Conservation (phyloP, 2,329 filamentous ascomycete species). For the Cadophora luteo-olivacea region DNA sequence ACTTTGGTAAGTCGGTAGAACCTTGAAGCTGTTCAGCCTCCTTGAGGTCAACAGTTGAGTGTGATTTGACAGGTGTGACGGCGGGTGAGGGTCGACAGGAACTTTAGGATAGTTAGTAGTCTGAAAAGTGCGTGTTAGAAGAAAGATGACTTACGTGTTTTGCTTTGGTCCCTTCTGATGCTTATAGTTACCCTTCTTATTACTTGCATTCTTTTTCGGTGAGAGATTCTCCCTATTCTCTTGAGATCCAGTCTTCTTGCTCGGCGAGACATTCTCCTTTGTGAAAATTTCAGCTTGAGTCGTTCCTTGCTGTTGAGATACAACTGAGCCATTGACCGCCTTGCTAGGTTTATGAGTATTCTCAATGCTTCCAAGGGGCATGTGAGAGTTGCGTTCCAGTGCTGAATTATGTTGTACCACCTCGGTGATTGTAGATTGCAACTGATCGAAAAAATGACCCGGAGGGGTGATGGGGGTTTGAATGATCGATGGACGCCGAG, state of each 20-base stretch:
- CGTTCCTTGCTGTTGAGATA: not conserved
- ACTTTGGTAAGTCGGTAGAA: not conserved
- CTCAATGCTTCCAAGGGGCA: conserved; percentile 12
- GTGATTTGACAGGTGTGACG: conserved; percentile 1
- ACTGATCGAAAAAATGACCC: not conserved
- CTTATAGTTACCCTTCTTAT: not conserved
- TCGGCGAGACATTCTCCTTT: conserved; percentile 11
- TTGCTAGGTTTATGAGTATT: not conserved
- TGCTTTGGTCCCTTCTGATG: conserved; percentile 20
- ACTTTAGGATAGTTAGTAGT: conserved; percentile 1
- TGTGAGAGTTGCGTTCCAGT: not conserved
- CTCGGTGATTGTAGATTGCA: not conserved
- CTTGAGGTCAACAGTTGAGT: conserved; percentile 7
- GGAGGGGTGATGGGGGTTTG: not conserved
- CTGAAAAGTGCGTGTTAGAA: not conserved
- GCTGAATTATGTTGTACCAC: conserved; percentile 4
- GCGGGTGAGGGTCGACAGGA: conserved; percentile 18
- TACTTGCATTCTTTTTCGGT: conserved; percentile 1
- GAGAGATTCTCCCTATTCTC: not conserved
- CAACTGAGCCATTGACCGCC: not conserved
- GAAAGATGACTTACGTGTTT: conserved; percentile 23
- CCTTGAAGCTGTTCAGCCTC: not conserved
- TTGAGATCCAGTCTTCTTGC: not conserved
- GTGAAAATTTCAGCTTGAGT: not conserved
- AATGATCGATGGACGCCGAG: conserved; percentile 2